These are phyloP conservation scores for Penicillium thymicola DNA, from an alignment of 2,329 filamentous ascomycete genomes.

Conservation along the genomic window DNA sequence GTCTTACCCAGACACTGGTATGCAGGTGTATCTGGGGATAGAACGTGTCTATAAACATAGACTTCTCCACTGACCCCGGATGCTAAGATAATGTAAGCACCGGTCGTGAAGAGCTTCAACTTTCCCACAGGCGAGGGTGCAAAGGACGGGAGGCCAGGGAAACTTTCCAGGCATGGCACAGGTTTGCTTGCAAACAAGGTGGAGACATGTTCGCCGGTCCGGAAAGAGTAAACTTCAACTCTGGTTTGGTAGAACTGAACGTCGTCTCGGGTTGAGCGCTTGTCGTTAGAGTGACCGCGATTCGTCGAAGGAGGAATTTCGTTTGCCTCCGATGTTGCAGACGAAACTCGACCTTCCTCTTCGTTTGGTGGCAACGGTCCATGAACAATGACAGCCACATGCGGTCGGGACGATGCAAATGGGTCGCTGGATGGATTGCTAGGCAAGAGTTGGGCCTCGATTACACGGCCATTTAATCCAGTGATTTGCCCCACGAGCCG, in stretches of 20 bases:
- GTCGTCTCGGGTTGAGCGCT: slow-evolving; percentile 28
- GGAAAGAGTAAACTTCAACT: slow-evolving; percentile 83
- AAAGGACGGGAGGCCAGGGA: slow-evolving; percentile 60
- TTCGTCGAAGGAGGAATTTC: slow-evolving; percentile 31
- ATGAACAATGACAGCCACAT: slow-evolving; percentile 77
- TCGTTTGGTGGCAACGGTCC: slow-evolving; percentile 62
- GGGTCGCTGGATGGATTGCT: slow-evolving; percentile 58
- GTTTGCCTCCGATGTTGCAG: slow-evolving; percentile 34
- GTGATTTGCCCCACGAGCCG: slow-evolving; percentile 68
- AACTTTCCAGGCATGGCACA: slow-evolving; percentile 56
- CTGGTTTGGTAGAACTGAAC: slow-evolving; percentile 68
- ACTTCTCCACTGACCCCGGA: slow-evolving; percentile 85
- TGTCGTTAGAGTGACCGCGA: slow-evolving; percentile 20
- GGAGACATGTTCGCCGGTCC: slow-evolving; percentile 66
- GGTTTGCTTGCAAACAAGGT: slow-evolving; percentile 70
- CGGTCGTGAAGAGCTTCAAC: slow-evolving; percentile 69
- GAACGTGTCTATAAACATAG: slow-evolving; percentile 63
- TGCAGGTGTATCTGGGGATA: slow-evolving; percentile 17
- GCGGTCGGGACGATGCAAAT: slow-evolving; percentile 58
- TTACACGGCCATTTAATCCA: slow-evolving; percentile 73
- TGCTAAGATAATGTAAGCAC: slow-evolving; percentile 67
- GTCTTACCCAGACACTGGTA: slow-evolving; percentile 79
- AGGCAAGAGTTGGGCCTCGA: slow-evolving; percentile 77
- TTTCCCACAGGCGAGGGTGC: slow-evolving; percentile 69
- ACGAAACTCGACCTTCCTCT: slow-evolving; percentile 33